Conservation (phyloP, 345 rosid species). For the Mercurialis annua region DNA sequence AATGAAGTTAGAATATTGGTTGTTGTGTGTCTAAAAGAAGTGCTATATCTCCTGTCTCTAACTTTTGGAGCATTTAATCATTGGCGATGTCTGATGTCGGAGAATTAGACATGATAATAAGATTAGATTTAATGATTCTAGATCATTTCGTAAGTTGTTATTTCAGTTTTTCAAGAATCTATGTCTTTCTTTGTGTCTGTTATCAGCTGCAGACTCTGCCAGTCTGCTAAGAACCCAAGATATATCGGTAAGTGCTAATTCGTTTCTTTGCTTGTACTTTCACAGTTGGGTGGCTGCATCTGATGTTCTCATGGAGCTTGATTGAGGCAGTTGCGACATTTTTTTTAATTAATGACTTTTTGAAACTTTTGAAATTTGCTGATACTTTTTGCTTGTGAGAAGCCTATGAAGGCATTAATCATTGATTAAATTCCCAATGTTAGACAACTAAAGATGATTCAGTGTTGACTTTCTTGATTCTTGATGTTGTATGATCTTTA, state of each 20-base stretch:
- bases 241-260: slow-evolving; percentile 6
- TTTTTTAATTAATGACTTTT: neutral
- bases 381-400: neutral
- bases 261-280: neutral
- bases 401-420: neutral
- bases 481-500: neutral
- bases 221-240: neutral
- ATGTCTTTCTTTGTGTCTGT: neutral
- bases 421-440: neutral
- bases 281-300: slow-evolving; percentile 30
- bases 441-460: neutral
- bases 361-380: neutral
- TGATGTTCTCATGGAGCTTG: slow-evolving; percentile 4
- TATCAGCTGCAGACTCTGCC: neutral
- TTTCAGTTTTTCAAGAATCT: neutral
- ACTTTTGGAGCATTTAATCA: neutral
- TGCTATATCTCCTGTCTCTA: neutral
- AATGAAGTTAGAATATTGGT: neutral
- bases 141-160: neutral
- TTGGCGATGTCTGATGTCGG: neutral
- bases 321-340: neutral
- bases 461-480: neutral
- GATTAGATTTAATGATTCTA: neutral
- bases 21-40: neutral
- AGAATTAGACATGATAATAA: neutral